Evolutionary conservation across 1,284 basidiomycete genomes (phyloP).

Genomic region (Fomitiporia mediterranea): DNA sequence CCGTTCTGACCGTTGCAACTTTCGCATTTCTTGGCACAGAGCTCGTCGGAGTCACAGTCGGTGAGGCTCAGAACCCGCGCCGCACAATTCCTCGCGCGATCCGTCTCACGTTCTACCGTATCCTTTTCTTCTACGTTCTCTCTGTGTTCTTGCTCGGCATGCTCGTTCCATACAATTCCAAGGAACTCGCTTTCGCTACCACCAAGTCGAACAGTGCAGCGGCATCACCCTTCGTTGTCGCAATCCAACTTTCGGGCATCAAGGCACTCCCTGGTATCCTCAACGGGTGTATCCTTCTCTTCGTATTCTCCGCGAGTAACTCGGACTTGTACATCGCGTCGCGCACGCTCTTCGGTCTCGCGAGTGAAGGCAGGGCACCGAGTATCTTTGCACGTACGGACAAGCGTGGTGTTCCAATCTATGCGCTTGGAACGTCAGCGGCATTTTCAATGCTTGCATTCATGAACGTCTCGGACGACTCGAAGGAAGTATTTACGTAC

Average conservation of each 20-base stretch:
- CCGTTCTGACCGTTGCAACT: constrained; percentile 41
- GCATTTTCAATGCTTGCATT: constrained; percentile 55
- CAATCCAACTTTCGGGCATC: constrained; percentile 35
- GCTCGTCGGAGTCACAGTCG: constrained; percentile 42
- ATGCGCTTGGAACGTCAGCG: constrained; percentile 47
- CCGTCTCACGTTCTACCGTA: constrained; percentile 50
- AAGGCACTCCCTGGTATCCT: constrained; percentile 37
- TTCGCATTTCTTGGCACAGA: constrained; percentile 62
- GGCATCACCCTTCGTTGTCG: constrained; percentile 76
- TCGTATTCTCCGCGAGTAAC: constrained; percentile 24
- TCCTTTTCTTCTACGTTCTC: constrained; percentile 60
- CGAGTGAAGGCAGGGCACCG: constrained; percentile 46
- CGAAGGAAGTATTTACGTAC: constrained; percentile 55
- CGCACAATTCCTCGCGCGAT: constrained; percentile 56
- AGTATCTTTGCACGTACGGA: constrained; percentile 45
- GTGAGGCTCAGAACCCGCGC: constrained; percentile 49
- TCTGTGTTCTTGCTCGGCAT: constrained; percentile 27
- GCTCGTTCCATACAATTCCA: constrained; percentile 32
- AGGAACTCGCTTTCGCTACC: constrained; percentile 52
- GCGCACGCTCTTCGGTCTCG: constrained; percentile 47
- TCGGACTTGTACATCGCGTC: constrained; percentile 26
- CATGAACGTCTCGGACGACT: constrained; percentile 46
- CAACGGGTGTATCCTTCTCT: constrained; percentile 35
- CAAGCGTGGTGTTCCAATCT: constrained; percentile 34
- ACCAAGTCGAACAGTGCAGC: constrained; percentile 58